These are phyloP conservation scores for Beauveria brongniartii DNA, from an alignment of 2,329 filamentous ascomycete genomes.

Conservation along the genomic window DNA sequence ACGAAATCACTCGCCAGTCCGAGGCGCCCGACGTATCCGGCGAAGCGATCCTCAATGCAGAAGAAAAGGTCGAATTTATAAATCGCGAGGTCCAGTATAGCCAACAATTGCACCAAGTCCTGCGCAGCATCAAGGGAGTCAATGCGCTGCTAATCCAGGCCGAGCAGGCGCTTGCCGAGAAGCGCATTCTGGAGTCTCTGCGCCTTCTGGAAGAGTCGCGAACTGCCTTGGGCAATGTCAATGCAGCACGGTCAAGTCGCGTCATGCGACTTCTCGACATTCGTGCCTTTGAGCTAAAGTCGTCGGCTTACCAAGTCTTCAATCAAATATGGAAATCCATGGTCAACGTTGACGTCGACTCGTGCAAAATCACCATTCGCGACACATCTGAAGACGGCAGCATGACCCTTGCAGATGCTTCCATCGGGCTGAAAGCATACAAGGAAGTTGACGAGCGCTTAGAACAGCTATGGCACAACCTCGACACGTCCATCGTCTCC, in stretches of 20 bases:
- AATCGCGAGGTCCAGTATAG: slow-evolving; percentile 51
- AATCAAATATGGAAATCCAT: slow-evolving; percentile 63
- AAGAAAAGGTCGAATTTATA: slow-evolving; percentile 48
- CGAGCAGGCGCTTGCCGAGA: slow-evolving; percentile 46
- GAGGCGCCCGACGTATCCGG: slow-evolving; percentile 52
- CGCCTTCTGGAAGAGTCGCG: slow-evolving; percentile 51
- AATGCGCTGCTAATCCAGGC: slow-evolving; percentile 55
- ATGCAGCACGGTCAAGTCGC: slow-evolving; percentile 52
- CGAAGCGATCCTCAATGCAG: slow-evolving; percentile 42
- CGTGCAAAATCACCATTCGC: slow-evolving; percentile 47
- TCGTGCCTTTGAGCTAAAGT: slow-evolving; percentile 58
- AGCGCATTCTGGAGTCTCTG: slow-evolving; percentile 48
- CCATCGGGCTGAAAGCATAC: slow-evolving; percentile 48
- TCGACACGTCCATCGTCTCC: slow-evolving; percentile 53
- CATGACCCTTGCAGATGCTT: slow-evolving; percentile 45
- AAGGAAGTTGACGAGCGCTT: slow-evolving; percentile 54
- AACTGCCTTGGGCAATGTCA: slow-evolving; percentile 49
- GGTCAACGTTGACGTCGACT: slow-evolving; percentile 51
- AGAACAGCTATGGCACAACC: slow-evolving; percentile 51
- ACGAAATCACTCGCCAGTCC: slow-evolving; percentile 71
- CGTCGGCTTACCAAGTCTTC: slow-evolving; percentile 57
- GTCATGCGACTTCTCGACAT: slow-evolving; percentile 57
- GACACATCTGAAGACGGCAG: slow-evolving; percentile 40
- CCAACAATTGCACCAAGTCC: slow-evolving; percentile 42
- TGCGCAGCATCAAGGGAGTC: slow-evolving; percentile 46